Evolutionary conservation across 805 yeast genomes (phyloP).

Genomic region (Ogataea dorogensis): DNA sequence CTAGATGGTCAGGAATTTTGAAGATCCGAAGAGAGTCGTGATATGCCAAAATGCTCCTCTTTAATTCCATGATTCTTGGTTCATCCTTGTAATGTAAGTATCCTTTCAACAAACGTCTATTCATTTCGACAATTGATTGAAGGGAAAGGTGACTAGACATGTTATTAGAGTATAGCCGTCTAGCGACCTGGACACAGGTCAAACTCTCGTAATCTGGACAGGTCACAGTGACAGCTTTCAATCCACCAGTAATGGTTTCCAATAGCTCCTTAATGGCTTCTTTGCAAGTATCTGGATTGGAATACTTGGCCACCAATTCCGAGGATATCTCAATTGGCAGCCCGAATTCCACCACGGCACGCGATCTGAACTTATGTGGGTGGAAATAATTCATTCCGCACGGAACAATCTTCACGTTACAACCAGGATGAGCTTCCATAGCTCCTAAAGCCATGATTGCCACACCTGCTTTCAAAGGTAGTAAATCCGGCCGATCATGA

Average conservation of each 20-base stretch:
- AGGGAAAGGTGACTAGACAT: constrained; percentile 70
- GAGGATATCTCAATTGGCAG: constrained; percentile 69
- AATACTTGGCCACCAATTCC: constrained; percentile 63
- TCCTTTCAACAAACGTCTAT: constrained; percentile 80
- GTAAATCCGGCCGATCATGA: constrained; percentile 87
- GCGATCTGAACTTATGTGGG: constrained; percentile 90
- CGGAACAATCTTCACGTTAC: constrained; percentile 79
- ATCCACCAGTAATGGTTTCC: constrained; percentile 67
- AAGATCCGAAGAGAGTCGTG: constrained; percentile 54
- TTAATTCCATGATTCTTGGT: constrained; percentile 61
- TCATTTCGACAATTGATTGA: constrained; percentile 85
- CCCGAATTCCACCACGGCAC: constrained; percentile 96
- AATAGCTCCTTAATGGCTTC: constrained; percentile 73
- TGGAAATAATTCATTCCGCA: constrained; percentile 93
- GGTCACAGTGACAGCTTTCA: constrained; percentile 82
- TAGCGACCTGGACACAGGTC: constrained; percentile 86
- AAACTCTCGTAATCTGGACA: constrained; percentile 88
- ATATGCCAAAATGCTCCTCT: constrained; percentile 63
- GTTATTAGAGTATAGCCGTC: constrained; percentile 82
- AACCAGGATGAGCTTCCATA: constrained; percentile 69
- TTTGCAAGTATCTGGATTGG: constrained; percentile 55
- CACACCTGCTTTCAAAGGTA: constrained; percentile 95
- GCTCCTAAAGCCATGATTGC: constrained; percentile 98
- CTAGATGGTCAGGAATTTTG: constrained; percentile 56
- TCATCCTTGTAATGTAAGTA: constrained; percentile 71